Evolutionary conservation across 2,329 filamentous ascomycete species (phyloP).

Genomic region (Pseudogymnoascus pannorum): DNA sequence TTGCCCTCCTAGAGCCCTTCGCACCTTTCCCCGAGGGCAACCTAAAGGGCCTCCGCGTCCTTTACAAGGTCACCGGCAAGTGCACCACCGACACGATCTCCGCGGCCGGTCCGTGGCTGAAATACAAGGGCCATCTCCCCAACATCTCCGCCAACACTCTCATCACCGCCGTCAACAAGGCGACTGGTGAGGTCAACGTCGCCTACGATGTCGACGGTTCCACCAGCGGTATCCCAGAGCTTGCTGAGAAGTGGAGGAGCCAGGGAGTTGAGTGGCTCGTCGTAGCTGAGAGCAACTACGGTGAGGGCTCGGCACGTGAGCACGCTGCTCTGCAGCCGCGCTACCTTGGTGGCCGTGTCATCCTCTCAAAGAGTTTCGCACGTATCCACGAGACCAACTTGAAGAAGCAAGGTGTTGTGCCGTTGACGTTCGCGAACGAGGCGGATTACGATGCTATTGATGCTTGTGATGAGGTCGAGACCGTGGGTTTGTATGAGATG

Average conservation of each 20-base stretch:
- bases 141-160: constrained; percentile 98
- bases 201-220: constrained; percentile 81
- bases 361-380: constrained; percentile 80
- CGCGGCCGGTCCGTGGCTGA: constrained; percentile 92
- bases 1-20: constrained; percentile 89
- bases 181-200: constrained; percentile 84
- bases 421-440: constrained; percentile 83
- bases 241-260: constrained; percentile 76
- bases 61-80: constrained; percentile 95
- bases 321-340: constrained; percentile 85
- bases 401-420: constrained; percentile 96
- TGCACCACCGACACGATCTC: constrained; percentile 99
- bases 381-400: constrained; percentile 93
- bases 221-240: constrained; percentile 72
- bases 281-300: constrained; percentile 96
- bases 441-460: constrained; percentile 77
- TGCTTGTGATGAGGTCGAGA: constrained; percentile 76
- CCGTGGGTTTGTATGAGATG: constrained; percentile 77
- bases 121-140: constrained; percentile 97
- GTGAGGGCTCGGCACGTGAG: constrained; percentile 81
- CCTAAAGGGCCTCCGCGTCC: constrained; percentile 69
- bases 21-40: constrained; percentile 71
- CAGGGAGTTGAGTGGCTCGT: constrained; percentile 78
- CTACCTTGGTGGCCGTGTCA: constrained; percentile 80
- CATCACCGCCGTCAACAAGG: constrained; percentile 87